These are phyloP conservation scores for Phoma sp. DNA, from an alignment of 2,329 filamentous ascomycete genomes.

Conservation along the genomic window DNA sequence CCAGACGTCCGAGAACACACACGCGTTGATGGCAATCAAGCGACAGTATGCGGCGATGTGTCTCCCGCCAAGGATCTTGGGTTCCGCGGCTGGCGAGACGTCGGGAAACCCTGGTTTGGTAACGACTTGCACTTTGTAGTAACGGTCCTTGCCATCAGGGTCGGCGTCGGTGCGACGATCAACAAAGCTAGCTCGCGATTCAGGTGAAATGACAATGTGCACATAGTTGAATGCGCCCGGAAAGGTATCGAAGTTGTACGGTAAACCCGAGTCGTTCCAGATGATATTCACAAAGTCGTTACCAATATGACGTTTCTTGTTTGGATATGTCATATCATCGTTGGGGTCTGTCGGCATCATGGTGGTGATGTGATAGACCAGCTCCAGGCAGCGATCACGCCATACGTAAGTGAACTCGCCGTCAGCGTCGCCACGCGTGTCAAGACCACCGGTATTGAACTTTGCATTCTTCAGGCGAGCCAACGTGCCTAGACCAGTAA, in stretches of 20 bases:
- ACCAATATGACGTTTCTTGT: constrained; percentile 94
- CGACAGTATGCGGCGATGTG: constrained; percentile 86
- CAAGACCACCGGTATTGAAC: constrained; percentile 92
- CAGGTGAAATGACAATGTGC: constrained; percentile 92
- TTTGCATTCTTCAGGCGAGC: constrained; percentile 80
- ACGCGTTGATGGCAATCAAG: constrained; percentile 88
- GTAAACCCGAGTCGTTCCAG: constrained; percentile 93
- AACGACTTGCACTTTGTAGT: constrained; percentile 89
- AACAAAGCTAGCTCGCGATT: constrained; percentile 77
- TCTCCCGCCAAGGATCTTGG: constrained; percentile 84
- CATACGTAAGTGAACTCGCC: constrained; percentile 91
- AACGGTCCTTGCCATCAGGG: constrained; percentile 56
- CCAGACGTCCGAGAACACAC: constrained; percentile 94
- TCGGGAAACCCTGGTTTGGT: constrained; percentile 88
- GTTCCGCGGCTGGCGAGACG: constrained; percentile 85
- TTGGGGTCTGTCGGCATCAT: constrained; percentile 93
- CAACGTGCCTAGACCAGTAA: constrained; percentile 80
- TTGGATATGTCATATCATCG: constrained; percentile 71
- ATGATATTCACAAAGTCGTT: constrained; percentile 99
- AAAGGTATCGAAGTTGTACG: constrained; percentile 89
- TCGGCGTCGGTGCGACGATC: constrained; percentile 56
- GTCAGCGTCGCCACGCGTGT: constrained; percentile 76
- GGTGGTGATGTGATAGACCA: constrained; percentile 93
- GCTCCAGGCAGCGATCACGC: constrained; percentile 92
- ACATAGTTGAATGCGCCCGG: constrained; percentile 96